These are phyloP conservation scores for Kurtzmaniella quercitrusa DNA, from an alignment of 1,139 yeast species.

Conservation along the genomic window DNA sequence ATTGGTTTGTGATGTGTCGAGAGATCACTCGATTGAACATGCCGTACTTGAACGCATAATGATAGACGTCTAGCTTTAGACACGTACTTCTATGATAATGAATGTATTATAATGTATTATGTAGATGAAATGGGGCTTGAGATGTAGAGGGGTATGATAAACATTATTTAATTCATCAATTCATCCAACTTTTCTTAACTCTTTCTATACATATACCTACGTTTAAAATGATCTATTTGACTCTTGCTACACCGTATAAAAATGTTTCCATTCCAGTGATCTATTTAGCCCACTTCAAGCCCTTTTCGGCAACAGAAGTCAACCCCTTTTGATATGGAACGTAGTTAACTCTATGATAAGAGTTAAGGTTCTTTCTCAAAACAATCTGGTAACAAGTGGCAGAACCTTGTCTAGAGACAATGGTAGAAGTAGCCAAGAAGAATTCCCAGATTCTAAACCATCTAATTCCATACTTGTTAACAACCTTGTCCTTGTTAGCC, in stretches of 20 bases:
- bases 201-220: too few relatives aligned
- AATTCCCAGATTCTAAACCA: conserved; percentile 96
- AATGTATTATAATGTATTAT: background rate
- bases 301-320: conserved; percentile 55
- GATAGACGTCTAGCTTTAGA: background rate
- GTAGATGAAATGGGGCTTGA: too few relatives aligned
- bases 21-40: conserved; percentile 75
- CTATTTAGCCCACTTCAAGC: conserved; percentile 39
- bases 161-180: too few relatives aligned
- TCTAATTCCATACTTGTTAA: conserved; percentile 77
- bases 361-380: conserved; percentile 82
- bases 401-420: conserved; percentile 88
- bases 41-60: conserved; percentile 37
- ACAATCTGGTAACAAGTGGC: conserved; percentile 91
- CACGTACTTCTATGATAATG: background rate
- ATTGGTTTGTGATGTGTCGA: conserved; percentile 88
- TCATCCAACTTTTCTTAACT: too few relatives aligned
- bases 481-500: conserved; percentile 72
- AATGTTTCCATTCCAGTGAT: background rate
- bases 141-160: too few relatives aligned
- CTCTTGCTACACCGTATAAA: too few relatives aligned
- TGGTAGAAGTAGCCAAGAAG: conserved; percentile 77
- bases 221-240: too few relatives aligned
- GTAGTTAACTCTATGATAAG: conserved; percentile 79
- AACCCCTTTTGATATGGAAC: conserved; percentile 77